phyloP scores from a whole-genome alignment of 2,329 filamentous ascomycete species.

The Botryotinia narcissicola region DNA sequence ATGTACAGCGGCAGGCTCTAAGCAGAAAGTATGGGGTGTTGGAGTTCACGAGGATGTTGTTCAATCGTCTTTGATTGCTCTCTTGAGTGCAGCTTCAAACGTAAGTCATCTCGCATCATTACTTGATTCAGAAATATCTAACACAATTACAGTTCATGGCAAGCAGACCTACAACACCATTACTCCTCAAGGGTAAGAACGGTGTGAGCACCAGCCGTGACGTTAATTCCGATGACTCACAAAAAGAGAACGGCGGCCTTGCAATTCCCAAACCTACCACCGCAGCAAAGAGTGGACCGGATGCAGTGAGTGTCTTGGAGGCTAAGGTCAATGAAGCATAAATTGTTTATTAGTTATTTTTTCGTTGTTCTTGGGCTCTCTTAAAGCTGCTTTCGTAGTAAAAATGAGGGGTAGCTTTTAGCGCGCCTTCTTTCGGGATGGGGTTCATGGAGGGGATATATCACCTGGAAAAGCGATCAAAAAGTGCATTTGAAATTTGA shows the following conservation, averaged over 20 bases:
- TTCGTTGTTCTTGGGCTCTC: not conserved
- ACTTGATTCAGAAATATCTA: conserved; percentile 79
- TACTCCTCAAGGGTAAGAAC: conserved; percentile 58
- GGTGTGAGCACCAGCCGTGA: conserved; percentile 44
- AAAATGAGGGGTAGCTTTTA: conserved; percentile 14
- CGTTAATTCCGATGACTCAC: conserved; percentile 37
- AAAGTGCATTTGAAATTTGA: conserved; percentile 7
- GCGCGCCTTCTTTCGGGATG: not conserved
- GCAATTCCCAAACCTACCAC: conserved; percentile 32
- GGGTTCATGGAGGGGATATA: not conserved
- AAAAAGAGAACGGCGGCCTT: conserved; percentile 29
- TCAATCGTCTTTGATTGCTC: conserved; percentile 80
- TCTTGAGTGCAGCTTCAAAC: conserved; percentile 81
- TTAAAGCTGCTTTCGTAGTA: not conserved
- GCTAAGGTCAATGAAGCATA: conserved; percentile 42
- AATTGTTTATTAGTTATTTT: conserved; percentile 9
- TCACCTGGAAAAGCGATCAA: conserved; percentile 3
- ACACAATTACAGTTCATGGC: conserved; percentile 75
- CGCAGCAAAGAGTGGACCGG: conserved; percentile 32
- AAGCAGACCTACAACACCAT: conserved; percentile 66
- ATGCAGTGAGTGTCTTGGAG: conserved; percentile 43
- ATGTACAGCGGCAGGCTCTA: conserved; percentile 67
- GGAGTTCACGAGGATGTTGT: conserved; percentile 92
- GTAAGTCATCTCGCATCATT: conserved; percentile 81
- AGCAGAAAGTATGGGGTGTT: conserved; percentile 81